Evolutionary conservation across 169 alveolate species (phyloP).

Genomic region (Theileria annulata): DNA sequence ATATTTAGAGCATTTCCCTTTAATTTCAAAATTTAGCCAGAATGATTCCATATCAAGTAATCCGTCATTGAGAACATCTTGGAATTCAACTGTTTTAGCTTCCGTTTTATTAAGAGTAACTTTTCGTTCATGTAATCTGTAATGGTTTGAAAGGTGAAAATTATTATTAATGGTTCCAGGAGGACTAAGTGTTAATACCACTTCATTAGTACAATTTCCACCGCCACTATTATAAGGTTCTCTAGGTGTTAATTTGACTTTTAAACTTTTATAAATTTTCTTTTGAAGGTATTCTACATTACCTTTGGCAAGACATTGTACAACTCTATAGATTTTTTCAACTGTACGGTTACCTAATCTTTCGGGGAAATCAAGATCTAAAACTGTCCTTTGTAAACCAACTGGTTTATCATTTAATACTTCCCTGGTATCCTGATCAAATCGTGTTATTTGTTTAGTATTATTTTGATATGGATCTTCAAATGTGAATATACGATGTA

Average conservation of each 20-base stretch:
- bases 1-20: not conserved
- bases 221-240: not conserved
- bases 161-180: not conserved
- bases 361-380: constrained; percentile 27
- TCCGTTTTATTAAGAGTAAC: not conserved
- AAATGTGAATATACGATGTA: not conserved
- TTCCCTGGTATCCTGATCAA: not conserved
- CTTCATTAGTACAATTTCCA: not conserved
- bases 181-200: constrained; percentile 2
- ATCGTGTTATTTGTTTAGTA: not conserved
- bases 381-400: not conserved
- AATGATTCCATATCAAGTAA: constrained; percentile 6
- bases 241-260: not conserved
- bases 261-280: constrained; percentile 5
- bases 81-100: not conserved
- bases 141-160: not conserved
- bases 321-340: not conserved
- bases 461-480: not conserved
- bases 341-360: not conserved
- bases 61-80: constrained; percentile 9
- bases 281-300: constrained; percentile 1
- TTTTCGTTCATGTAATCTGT: not conserved
- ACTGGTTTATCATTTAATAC: constrained; percentile 11
- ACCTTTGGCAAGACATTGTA: constrained; percentile 4
- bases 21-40: constrained; percentile 20